phyloP scores from a whole-genome alignment of 345 rosid genomes.

The Cochlearia excelsa region DNA sequence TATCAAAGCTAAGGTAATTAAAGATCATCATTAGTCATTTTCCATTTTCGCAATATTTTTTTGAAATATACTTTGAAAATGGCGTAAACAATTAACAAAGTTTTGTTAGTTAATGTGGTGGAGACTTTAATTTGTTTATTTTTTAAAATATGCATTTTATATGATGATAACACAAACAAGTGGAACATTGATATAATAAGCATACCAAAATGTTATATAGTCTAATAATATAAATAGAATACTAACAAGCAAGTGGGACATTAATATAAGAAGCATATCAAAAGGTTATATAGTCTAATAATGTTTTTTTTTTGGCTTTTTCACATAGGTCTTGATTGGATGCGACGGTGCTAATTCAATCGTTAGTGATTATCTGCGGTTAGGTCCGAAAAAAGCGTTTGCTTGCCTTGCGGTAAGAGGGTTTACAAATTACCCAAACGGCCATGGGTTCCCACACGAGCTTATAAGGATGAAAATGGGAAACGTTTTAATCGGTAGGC shows the following conservation, averaged over 20 bases:
- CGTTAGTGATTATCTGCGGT: conserved; percentile 41
- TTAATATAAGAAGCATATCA: background rate
- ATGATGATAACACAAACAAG: background rate
- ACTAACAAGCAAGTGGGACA: background rate
- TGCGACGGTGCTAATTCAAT: conserved; percentile 57
- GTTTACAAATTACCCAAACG: conserved; percentile 41
- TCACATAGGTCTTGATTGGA: conserved; percentile 43
- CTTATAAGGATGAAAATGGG: conserved; percentile 25
- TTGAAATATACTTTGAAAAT: no score
- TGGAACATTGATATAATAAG: no score
- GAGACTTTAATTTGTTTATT: no score
- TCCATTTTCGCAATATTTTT: no score
- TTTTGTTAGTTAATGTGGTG: no score
- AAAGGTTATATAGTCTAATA: conserved; percentile 3
- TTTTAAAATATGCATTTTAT: background rate
- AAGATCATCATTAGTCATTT: background rate
- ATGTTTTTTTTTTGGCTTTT: background rate
- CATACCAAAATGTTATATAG: background rate
- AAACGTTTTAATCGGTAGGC: conserved; percentile 32
- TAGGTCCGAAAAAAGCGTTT: conserved; percentile 37
- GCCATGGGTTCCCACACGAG: conserved; percentile 41
- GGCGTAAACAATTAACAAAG: background rate
- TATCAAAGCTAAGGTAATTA: conserved; percentile 33
- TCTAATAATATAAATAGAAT: background rate
- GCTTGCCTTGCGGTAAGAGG: conserved; percentile 44